phyloP scores from a whole-genome alignment of 768 basidiomycete genomes.

The Amanita muscaria region DNA sequence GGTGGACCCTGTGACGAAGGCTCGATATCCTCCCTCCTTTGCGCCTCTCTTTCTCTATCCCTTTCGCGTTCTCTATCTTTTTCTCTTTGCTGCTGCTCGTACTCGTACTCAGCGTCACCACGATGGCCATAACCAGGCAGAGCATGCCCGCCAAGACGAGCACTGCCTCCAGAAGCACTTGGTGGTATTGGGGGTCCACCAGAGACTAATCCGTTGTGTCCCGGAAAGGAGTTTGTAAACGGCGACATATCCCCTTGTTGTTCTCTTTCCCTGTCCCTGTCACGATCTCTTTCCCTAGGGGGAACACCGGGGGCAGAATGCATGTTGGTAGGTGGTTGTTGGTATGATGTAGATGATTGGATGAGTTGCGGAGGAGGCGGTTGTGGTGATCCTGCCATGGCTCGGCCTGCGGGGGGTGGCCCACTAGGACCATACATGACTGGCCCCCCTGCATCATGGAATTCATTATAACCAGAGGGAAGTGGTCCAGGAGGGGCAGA shows the following conservation, averaged over 20 bases:
- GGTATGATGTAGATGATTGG: neutral
- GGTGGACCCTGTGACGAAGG: slow-evolving; percentile 10
- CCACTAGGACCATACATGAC: slow-evolving; percentile 1
- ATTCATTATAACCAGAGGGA: slow-evolving; percentile 4
- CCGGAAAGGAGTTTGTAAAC: slow-evolving; percentile 2
- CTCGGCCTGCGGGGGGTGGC: neutral
- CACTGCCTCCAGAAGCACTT: neutral
- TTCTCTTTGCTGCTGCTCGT: slow-evolving; percentile 1
- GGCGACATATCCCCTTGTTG: slow-evolving; percentile 5
- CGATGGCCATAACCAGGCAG: neutral
- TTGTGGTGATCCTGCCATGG: neutral
- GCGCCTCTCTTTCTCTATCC: slow-evolving; percentile 1
- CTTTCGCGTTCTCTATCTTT: neutral
- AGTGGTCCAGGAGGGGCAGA: neutral
- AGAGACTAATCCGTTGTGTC: neutral
- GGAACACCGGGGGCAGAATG: neutral
- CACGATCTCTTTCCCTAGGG: slow-evolving; percentile 1
- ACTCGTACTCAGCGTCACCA: slow-evolving; percentile 2
- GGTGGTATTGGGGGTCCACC: neutral
- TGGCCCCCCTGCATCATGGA: slow-evolving; percentile 1
- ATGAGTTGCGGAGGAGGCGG: slow-evolving; percentile 1
- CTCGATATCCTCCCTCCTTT: slow-evolving; percentile 1
- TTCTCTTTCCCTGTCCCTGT: slow-evolving; percentile 4
- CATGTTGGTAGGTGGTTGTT: neutral
- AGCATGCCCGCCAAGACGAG: neutral